Base-by-base conservation (phyloP, 768 basidiomycete species). In the Auricularia auricula-judae region DNA sequence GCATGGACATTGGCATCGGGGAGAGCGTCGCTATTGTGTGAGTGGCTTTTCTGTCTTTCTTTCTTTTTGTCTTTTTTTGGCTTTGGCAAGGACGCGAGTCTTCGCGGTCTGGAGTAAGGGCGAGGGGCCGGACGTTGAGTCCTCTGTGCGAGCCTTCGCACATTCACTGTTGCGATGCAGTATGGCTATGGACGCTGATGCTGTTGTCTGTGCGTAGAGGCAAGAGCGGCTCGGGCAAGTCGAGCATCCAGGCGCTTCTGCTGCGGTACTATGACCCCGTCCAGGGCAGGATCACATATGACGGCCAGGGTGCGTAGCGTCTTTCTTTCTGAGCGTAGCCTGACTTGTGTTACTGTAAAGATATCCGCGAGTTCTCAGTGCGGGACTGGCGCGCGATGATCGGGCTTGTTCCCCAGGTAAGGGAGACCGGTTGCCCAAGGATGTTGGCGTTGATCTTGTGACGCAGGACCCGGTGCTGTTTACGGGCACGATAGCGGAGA, bases 181-280 rank as follows among this genome's bases (percentile, higher is more conserved):
- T 29, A 29, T 29, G 29, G 29, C 29, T 3, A 29, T 29, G 29
- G 29, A 3, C 29, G 29, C 29, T 42, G 4, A 36, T 42, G 39
- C 63, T 60, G 53, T 65, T 69, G 33, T 65, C 33, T 58, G 29
- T 62, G 64, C 66, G 36, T 67, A 95, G 93, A 11, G 96, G 96
- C 2, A 86, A 86, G 73, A 95, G 93, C 70, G 96, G 96, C 7
- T 88, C 92, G 64, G 96, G 96, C 63, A 98, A 98, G 77, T 93
- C 91, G 5, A 94, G 92, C 3, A 80, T 96, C 39, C 93, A 95
- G 70, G 87, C 90, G 11, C 80, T 98, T 21, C 81, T 96, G 59
- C 76, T 93, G 66, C 80, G 93, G 65, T 96, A 93, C 76, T 96
- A 96, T 71, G 93, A 95, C 67, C 93, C 93, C 1, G 78, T 86